Conservation (phyloP, 345 rosid genomes). For the Xanthoceras sorbifolium region DNA sequence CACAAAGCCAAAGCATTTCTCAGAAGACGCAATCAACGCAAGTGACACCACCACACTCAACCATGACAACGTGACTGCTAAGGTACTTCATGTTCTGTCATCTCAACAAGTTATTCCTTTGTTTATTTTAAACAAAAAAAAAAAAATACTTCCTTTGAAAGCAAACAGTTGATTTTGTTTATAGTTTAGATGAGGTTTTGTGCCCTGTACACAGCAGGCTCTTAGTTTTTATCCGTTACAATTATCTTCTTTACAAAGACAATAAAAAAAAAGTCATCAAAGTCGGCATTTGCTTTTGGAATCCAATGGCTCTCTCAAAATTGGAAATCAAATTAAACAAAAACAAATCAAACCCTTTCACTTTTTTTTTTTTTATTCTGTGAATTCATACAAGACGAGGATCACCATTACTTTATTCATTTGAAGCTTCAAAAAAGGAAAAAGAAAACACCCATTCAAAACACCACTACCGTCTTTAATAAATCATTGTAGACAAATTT, state of each 20-base stretch:
- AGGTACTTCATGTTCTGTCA: conserved; percentile 38
- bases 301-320: conserved; percentile 40
- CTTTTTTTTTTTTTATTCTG: background rate
- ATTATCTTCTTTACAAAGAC: conserved; percentile 3
- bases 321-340: background rate
- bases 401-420: background rate
- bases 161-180: background rate
- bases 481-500: conserved; percentile 9
- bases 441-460: conserved; percentile 1
- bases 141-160: background rate
- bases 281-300: conserved; percentile 29
- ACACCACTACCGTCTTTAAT: conserved; percentile 1
- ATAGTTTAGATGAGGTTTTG: too few species aligned
- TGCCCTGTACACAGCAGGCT: too few species aligned
- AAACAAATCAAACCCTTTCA: background rate
- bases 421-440: background rate
- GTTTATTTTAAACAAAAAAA: background rate
- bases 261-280: background rate
- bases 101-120: conserved; percentile 6
- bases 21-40: conserved; percentile 23
- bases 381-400: conserved; percentile 3
- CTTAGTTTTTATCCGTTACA: too few species aligned
- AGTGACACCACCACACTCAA: conserved; percentile 33
- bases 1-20: conserved; percentile 30
- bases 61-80: conserved; percentile 33